Conservation (phyloP, 768 basidiomycete genomes). For the Xanthoconium stramineum region DNA sequence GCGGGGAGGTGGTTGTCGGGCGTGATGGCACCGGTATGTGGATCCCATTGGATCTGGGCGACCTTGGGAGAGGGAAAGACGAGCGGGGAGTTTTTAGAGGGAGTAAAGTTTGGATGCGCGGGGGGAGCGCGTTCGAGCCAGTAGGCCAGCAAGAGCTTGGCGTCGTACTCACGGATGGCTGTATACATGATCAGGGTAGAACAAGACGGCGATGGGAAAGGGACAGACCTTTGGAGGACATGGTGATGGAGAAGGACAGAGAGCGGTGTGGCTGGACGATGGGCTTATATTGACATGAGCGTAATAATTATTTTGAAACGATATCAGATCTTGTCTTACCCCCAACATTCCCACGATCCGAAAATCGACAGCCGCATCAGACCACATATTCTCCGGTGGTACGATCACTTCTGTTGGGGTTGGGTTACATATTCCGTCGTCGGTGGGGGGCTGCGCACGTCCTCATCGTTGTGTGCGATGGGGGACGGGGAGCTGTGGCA, state of each 20-base stretch:
- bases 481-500: background rate
- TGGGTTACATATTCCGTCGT: background rate
- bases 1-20: constrained; percentile 60
- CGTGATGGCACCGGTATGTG: constrained; percentile 58
- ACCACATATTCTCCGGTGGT: background rate
- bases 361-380: constrained; percentile 28
- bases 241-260: constrained; percentile 17
- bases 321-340: constrained; percentile 26
- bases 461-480: background rate
- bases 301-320: constrained; percentile 16
- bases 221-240: constrained; percentile 34
- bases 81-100: constrained; percentile 37
- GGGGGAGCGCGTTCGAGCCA: constrained; percentile 91
- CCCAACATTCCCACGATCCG: constrained; percentile 30
- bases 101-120: constrained; percentile 59
- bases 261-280: background rate
- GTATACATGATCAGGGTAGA: constrained; percentile 4
- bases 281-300: constrained; percentile 17
- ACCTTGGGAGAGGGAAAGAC: constrained; percentile 72
- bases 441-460: background rate
- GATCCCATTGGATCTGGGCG: constrained; percentile 86
- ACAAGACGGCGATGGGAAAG: background rate
- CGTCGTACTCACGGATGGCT: constrained; percentile 98
- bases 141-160: constrained; percentile 95
- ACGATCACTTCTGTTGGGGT: background rate